Conservation (phyloP, 805 yeast species). For the Hanseniaspora mollemarum region DNA sequence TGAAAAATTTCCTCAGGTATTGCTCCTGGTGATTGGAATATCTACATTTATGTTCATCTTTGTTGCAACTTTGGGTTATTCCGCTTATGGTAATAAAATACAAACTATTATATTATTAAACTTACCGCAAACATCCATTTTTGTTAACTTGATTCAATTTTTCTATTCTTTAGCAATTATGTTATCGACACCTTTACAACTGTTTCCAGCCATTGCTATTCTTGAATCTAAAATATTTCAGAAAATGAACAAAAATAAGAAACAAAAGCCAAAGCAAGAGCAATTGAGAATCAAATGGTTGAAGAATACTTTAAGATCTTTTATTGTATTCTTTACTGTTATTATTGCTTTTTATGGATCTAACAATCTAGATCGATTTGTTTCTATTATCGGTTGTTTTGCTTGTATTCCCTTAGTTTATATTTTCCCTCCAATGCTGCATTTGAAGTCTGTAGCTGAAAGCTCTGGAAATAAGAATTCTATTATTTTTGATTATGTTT, state of each 20-base stretch:
- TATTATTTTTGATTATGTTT: slow-evolving; percentile 33
- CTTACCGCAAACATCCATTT: slow-evolving; percentile 54
- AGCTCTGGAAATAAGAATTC: slow-evolving; percentile 13
- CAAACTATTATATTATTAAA: slow-evolving; percentile 61
- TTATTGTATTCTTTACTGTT: slow-evolving; percentile 45
- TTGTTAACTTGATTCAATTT: slow-evolving; percentile 54
- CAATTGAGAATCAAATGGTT: slow-evolving; percentile 54
- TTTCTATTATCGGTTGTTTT: slow-evolving; percentile 71
- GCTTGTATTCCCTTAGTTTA: slow-evolving; percentile 79
- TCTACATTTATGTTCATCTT: slow-evolving; percentile 52
- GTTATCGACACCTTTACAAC: slow-evolving; percentile 68
- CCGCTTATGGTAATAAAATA: slow-evolving; percentile 53
- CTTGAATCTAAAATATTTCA: slow-evolving; percentile 54
- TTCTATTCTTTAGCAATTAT: slow-evolving; percentile 65
- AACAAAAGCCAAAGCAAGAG: slow-evolving; percentile 37
- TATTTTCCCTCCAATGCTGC: slow-evolving; percentile 74
- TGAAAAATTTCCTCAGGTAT: slow-evolving; percentile 55
- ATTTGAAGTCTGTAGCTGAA: slow-evolving; percentile 40
- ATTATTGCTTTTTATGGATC: slow-evolving; percentile 57
- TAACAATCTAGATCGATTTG: slow-evolving; percentile 57
- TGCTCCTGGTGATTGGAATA: slow-evolving; percentile 48
- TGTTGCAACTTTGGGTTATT: slow-evolving; percentile 57
- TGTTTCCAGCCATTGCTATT: slow-evolving; percentile 67
- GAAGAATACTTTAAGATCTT: slow-evolving; percentile 48
- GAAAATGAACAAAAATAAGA: slow-evolving; percentile 20